Evolutionary conservation across 805 yeast genomes (phyloP).

Genomic region (Myxozyma geophila): DNA sequence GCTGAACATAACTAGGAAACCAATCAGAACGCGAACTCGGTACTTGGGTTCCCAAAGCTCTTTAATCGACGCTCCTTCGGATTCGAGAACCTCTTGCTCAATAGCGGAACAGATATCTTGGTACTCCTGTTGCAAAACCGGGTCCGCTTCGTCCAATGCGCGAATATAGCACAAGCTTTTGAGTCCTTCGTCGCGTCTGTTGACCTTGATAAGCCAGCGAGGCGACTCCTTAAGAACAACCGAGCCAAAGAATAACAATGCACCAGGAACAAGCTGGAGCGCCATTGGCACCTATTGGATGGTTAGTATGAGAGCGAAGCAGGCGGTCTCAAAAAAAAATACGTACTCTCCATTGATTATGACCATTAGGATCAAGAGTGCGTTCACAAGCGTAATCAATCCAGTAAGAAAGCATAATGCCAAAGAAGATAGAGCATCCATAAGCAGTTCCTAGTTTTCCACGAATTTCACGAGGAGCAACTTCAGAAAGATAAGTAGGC

Average conservation of each 20-base stretch:
- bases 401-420: constrained; percentile 56
- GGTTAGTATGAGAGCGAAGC: background rate
- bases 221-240: constrained; percentile 66
- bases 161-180: constrained; percentile 50
- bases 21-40: constrained; percentile 26
- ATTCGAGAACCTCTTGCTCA: constrained; percentile 23
- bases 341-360: constrained; percentile 51
- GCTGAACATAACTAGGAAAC: constrained; percentile 27
- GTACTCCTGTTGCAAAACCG: constrained; percentile 50
- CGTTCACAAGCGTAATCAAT: constrained; percentile 54
- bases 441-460: constrained; percentile 65
- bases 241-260: constrained; percentile 53
- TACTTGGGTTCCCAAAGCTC: constrained; percentile 20
- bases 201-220: constrained; percentile 65
- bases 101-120: constrained; percentile 38
- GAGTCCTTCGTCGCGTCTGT: constrained; percentile 60
- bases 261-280: constrained; percentile 37
- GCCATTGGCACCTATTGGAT: constrained; percentile 34
- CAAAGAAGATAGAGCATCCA: constrained; percentile 58
- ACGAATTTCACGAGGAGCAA: constrained; percentile 46
- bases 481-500: constrained; percentile 62
- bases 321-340: background rate
- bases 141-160: constrained; percentile 47
- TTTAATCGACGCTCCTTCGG: constrained; percentile 26
- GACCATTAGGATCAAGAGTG: constrained; percentile 55